phyloP scores from a whole-genome alignment of 1,139 yeast genomes.

The Candida tunisiensis region DNA sequence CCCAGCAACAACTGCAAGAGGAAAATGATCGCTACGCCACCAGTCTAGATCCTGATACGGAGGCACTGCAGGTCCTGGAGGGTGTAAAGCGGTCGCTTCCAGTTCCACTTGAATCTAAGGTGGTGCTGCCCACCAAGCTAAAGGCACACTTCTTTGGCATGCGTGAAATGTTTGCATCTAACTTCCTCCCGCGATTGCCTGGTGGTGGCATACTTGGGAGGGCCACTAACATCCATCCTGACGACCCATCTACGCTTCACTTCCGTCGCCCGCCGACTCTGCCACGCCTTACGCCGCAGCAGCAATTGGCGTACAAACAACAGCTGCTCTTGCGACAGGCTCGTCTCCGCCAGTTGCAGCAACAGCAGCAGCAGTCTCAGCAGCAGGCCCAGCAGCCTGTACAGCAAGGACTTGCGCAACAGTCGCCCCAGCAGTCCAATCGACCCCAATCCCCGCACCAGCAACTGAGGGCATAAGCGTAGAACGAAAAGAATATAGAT shows the following conservation, averaged over 20 bases:
- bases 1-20: constrained; percentile 16
- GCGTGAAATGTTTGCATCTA: constrained; percentile 28
- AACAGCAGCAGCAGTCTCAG: constrained; percentile 8
- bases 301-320: constrained; percentile 5
- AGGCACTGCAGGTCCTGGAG: constrained; percentile 76
- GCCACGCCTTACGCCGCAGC: constrained; percentile 9
- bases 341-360: constrained; percentile 6
- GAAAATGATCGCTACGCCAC: constrained; percentile 8
- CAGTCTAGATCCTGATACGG: constrained; percentile 26
- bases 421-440: too few relatives aligned
- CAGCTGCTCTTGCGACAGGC: constrained; percentile 2
- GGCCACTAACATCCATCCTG: constrained; percentile 17
- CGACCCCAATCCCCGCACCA: too few relatives aligned
- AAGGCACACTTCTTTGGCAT: constrained; percentile 62
- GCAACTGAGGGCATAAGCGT: too few relatives aligned
- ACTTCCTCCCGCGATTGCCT: constrained; percentile 4
- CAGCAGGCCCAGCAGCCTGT: constrained; percentile 7
- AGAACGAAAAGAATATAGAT: too few relatives aligned
- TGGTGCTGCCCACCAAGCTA: constrained; percentile 53
- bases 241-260: constrained; percentile 12
- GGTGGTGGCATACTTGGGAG: constrained; percentile 19
- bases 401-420: constrained; percentile 2
- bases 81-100: constrained; percentile 34
- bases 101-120: constrained; percentile 63
- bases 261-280: constrained; percentile 21